Conservation (phyloP, 768 basidiomycete species). For the Candolleomyces aberdarensis region DNA sequence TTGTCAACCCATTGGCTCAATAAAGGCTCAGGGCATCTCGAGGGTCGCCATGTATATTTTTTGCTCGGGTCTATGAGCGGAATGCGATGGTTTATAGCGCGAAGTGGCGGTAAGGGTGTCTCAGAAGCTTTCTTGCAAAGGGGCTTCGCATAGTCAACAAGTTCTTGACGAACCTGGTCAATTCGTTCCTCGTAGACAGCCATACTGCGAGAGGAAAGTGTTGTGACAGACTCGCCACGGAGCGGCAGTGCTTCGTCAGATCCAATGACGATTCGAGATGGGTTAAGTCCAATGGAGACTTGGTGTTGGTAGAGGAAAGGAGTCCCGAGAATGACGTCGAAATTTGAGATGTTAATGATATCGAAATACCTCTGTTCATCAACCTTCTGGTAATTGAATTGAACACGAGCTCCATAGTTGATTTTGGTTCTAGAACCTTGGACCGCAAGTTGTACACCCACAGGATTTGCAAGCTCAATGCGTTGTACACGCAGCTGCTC, state of each 20-base stretch:
- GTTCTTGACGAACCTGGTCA: constrained; percentile 8
- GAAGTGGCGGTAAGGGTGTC: constrained; percentile 32
- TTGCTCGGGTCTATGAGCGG: constrained; percentile 30
- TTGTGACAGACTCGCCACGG: constrained; percentile 6
- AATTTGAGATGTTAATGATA: constrained; percentile 36
- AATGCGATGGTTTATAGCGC: constrained; percentile 40
- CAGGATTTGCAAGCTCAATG: constrained; percentile 23
- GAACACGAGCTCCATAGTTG: constrained; percentile 20
- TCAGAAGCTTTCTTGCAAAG: constrained; percentile 24
- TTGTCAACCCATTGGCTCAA: constrained; percentile 23
- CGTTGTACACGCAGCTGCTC: constrained; percentile 32
- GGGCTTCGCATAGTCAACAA: constrained; percentile 19
- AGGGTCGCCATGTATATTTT: constrained; percentile 28
- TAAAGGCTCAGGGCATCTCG: constrained; percentile 32
- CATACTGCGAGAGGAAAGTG: constrained; percentile 9
- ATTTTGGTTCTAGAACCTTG: constrained; percentile 39
- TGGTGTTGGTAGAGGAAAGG: constrained; percentile 35
- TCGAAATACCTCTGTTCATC: constrained; percentile 29
- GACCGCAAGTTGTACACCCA: constrained; percentile 36
- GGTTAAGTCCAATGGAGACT: constrained; percentile 24
- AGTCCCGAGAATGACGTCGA: constrained; percentile 39
- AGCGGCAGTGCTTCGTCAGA: constrained; percentile 15
- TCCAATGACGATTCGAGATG: constrained; percentile 23
- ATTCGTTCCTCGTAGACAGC: constrained; percentile 8
- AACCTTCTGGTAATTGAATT: constrained; percentile 33